Base-by-base conservation (phyloP, 139 green algal genomes). In the Prasinococcaceae sp. region DNA sequence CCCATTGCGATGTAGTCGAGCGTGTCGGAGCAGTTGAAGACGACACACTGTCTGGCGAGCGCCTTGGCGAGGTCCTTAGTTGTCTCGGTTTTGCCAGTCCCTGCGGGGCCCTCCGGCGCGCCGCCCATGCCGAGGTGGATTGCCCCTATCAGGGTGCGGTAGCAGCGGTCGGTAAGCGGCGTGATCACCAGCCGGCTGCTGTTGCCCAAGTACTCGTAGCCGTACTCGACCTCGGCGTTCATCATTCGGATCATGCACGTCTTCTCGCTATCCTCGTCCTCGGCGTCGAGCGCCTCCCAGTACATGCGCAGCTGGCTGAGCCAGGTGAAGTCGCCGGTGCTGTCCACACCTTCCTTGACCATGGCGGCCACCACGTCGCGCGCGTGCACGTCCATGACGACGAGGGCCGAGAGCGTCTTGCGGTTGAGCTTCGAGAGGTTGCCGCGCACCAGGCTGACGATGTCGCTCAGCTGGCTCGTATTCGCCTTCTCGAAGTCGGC, bases 201-300 rank as follows among this genome's bases (percentile, higher is more conserved):
- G 54, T 70, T 70, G 30, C 61, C 61, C 30, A 66, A 32, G 44
- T 70, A 70, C 55, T 70, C 61, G 61, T 67, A 70, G 3, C 65
- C 65, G 43, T 73, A 73, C 39, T 58, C 52, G 3, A 63, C 47
- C 40, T 17, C 37, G 26, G 77, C 77, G 51, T 84, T 79, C 58
- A 88, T 82, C 73, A 88, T 88, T 36, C 75, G 55, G 48, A 85
- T 73, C 20, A 47, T 42, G 12, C 19, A 33, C 28, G 50, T 67
- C 12, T 41, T 28, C 12, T 62, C 30, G n/a, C n/a, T n/a, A n/a
- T n/a, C n/a, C n/a, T n/a, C n/a, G 32, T 39, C 32, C 9, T 39
- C 32, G 32, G 32, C 32, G 9, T 39, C 10, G 32, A 10, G 32
- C 32, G n/a, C n/a, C 50, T 73, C 65, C 58, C 58, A 73, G 54